phyloP scores from a whole-genome alignment of 768 basidiomycete genomes.

The Naganishia kalamii region DNA sequence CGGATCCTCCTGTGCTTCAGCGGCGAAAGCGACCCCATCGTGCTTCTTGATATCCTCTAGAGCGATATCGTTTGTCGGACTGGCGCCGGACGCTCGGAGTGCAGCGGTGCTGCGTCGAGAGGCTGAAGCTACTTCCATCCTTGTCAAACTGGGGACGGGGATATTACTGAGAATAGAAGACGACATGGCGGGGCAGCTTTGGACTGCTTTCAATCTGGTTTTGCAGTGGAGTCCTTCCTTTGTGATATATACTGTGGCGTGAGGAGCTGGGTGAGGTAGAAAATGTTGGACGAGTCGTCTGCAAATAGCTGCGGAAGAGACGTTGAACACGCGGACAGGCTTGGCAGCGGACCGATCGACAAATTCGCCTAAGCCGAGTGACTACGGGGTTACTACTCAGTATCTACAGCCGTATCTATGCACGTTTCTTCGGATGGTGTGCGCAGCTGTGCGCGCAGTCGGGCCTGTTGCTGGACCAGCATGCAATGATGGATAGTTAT shows the following conservation, averaged over 20 bases:
- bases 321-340: no score
- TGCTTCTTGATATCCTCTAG: neutral
- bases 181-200: neutral
- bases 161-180: neutral
- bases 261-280: no score
- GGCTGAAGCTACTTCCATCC: neutral
- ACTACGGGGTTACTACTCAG: no score
- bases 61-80: conserved; percentile 4
- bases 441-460: neutral
- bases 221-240: no score
- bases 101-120: neutral
- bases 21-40: neutral
- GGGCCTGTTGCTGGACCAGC: neutral
- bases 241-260: no score
- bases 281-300: no score
- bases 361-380: no score
- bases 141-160: neutral
- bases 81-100: neutral
- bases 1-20: conserved; percentile 16
- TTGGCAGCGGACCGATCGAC: no score
- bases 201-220: neutral
- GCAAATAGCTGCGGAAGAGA: no score
- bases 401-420: no score
- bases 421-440: no score
- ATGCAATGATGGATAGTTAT: neutral